A percentile compares a stretch with the other conserved stretches of the same genome.
Evolutionary conservation across 192 early-diverging fungal genomes (phyloP).

Genomic region (Entophlyctis helioformis): DNA sequence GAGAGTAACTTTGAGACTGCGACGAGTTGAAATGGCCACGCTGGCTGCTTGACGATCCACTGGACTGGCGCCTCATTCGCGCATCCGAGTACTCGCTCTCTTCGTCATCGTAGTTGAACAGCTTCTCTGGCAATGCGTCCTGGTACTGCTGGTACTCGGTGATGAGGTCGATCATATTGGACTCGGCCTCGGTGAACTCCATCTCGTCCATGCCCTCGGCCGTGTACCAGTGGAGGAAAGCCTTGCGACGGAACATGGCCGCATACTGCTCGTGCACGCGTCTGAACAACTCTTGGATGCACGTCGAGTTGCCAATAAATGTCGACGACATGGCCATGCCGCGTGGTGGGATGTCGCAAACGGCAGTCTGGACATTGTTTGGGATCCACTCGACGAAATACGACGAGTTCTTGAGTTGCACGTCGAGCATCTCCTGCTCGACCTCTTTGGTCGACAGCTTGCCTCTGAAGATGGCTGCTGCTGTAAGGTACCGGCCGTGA

Average conservation of each 20-base stretch:
- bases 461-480: constrained; percentile 92
- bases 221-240: constrained; percentile 95
- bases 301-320: constrained; percentile 86
- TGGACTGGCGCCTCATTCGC: background rate
- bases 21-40: too few species aligned
- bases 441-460: constrained; percentile 94
- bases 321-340: constrained; percentile 87
- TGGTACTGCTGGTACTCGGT: constrained; percentile 92
- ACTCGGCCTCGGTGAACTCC: constrained; percentile 90
- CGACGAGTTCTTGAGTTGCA: constrained; percentile 92
- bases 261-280: constrained; percentile 84
- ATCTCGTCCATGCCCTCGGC: constrained; percentile 93
- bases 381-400: constrained; percentile 99
- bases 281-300: constrained; percentile 88
- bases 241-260: constrained; percentile 85
- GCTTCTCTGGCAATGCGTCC: constrained; percentile 41
- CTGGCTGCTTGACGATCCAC: too few species aligned
- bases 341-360: constrained; percentile 82
- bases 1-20: too few species aligned
- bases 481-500: constrained; percentile 91
- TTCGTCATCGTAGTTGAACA: too few species aligned
- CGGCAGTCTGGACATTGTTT: constrained; percentile 89
- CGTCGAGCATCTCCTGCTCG: constrained; percentile 93
- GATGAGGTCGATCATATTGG: constrained; percentile 97
- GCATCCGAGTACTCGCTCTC: too few species aligned